Conservation (phyloP, 2,329 filamentous ascomycete species). For the Bimuria novae-zelandiae region DNA sequence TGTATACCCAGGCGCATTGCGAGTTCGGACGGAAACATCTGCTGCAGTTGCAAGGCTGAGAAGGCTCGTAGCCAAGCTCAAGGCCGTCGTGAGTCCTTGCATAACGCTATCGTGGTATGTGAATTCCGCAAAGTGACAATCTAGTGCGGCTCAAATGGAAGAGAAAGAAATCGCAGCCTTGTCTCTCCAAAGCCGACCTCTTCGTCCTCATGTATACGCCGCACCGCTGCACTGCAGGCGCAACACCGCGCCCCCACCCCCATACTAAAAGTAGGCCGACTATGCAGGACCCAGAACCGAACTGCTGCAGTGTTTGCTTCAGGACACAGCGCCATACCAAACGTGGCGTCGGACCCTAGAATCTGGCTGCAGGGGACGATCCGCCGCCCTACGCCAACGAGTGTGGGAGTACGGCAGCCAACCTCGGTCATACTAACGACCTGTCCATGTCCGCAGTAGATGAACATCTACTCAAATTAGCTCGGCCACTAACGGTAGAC, state of each 20-base stretch:
- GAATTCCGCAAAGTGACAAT: background rate
- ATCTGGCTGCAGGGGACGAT: background rate
- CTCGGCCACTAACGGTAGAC: background rate
- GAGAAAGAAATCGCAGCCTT: background rate
- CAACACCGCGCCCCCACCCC: background rate
- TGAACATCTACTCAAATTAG: background rate
- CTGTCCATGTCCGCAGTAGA: background rate
- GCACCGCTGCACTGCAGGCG: background rate
- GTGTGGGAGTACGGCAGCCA: slow-evolving; percentile 1
- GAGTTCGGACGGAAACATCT: slow-evolving; percentile 12
- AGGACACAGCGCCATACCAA: background rate
- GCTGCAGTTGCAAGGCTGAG: slow-evolving; percentile 8
- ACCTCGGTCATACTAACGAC: background rate
- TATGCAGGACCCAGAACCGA: slow-evolving; percentile 1
- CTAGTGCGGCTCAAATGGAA: background rate
- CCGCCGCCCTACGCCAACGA: background rate
- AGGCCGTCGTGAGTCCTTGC: background rate
- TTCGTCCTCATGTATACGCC: slow-evolving; percentile 1
- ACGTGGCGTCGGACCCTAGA: background rate
- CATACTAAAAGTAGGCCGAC: slow-evolving; percentile 2
- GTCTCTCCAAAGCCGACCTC: background rate
- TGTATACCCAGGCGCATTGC: slow-evolving; percentile 21
- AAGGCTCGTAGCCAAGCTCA: slow-evolving; percentile 9
- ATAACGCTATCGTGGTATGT: background rate
- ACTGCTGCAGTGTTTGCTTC: slow-evolving; percentile 5